Evolutionary conservation across 2,329 filamentous ascomycete genomes (phyloP), one percentile per base, ranked within the genome.

Genomic region (Neopestalotiopsis clavispora): DNA sequence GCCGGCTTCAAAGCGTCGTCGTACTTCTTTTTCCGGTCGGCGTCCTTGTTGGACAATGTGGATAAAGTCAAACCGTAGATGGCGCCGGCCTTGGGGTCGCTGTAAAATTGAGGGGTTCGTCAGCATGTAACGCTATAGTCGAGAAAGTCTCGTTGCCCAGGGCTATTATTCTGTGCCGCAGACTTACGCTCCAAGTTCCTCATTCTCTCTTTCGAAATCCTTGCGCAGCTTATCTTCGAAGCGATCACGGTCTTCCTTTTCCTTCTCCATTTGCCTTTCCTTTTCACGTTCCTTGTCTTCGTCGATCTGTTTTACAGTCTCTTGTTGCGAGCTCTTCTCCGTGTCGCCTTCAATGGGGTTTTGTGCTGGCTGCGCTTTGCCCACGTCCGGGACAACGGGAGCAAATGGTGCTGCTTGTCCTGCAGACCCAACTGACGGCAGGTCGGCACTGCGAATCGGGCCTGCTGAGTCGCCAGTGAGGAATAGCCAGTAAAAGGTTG

Each of bases 11-110:
- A 73, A 38, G 75, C 76, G 45, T 74, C 77, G 67, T 76, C 76
- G 67, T 77, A 78, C 67, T 62, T 75, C 59, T 69, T 67, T 52
- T 68, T 74, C 70, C 74, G 73, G 64, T 49, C 71, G 64, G 70
- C 30, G 30, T 84, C 82, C 67, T 81, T 78, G 45, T 79, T 75
- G 56, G 82, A 78, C 12, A 90, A 77, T 7, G 80, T 82, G 23
- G 82, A 79, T 17, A 90, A 76, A 0, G 87, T 89, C 67, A 85
- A 87, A 23, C 87, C 87, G 73, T 87, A 90, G n/a, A 90, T 83
- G 9, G 84, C 81, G 68, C 86, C 85, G 14, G 84, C 84, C 30
- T 80, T 81, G 17, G 81, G 79, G 69, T 83, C 49, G 13, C 30
- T 66, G 32, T 12, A 14, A 10, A 52, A n/a, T 1, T n/a, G 40